Percentiles rank a stretch among this genome's conserved stretches.
These are phyloP conservation scores for Osmanthus fragrans DNA, from an alignment of 257 asterid species.

Conservation along the genomic window DNA sequence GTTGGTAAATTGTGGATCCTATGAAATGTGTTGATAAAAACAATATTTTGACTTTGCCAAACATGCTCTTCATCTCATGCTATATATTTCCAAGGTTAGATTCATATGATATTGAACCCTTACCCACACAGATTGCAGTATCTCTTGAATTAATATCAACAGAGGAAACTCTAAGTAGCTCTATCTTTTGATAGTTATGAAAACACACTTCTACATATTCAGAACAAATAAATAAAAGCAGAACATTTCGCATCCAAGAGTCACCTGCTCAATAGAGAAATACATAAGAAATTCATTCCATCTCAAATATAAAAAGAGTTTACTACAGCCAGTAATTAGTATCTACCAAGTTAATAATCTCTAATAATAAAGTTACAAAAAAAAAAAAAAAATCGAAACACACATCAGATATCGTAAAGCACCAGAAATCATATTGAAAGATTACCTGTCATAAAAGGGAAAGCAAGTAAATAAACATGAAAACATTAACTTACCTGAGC, in stretches of 20 bases:
- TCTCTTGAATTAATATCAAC: not conserved
- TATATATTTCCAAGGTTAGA: not conserved
- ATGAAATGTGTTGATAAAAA: no score
- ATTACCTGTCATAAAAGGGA: not conserved
- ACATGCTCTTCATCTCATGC: not conserved
- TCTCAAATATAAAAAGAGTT: not conserved
- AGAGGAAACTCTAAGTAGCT: not conserved
- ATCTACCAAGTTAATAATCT: not conserved
- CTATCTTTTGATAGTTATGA: not conserved
- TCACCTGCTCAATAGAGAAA: not conserved
- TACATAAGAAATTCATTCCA: not conserved
- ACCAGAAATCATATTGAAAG: not conserved
- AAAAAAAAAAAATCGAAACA: no score
- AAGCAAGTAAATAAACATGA: not conserved
- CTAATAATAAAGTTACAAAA: no score
- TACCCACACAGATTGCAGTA: not conserved
- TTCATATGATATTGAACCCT: no score
- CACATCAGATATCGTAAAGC: not conserved
- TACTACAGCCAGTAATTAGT: not conserved
- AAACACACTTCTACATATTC: not conserved
- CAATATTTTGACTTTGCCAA: no score
- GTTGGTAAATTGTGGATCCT: no score
- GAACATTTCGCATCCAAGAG: not conserved
- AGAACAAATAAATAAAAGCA: not conserved
- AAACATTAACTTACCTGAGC: conserved; percentile 70